These are phyloP conservation scores for Saturnispora ahearnii DNA, from an alignment of 805 yeast species.

Conservation along the genomic window DNA sequence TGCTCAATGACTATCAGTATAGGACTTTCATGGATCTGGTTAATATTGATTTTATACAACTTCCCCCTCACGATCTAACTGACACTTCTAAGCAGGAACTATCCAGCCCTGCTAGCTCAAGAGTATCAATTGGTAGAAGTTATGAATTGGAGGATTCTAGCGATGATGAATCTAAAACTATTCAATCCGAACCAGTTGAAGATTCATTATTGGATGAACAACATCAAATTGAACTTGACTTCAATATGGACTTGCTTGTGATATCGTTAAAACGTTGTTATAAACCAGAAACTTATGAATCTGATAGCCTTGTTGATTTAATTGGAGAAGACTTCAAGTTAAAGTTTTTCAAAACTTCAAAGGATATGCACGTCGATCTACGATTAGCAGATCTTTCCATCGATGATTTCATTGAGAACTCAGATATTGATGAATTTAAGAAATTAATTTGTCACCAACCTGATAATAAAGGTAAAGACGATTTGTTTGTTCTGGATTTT, in stretches of 20 bases:
- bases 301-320: constrained; percentile 65
- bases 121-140: background rate
- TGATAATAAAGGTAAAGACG: constrained; percentile 32
- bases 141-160: constrained; percentile 1
- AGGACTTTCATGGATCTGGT: constrained; percentile 75
- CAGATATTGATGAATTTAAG: constrained; percentile 54
- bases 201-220: constrained; percentile 31
- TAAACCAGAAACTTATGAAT: constrained; percentile 47
- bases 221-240: constrained; percentile 60
- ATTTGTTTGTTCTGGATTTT: constrained; percentile 53
- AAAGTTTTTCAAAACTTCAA: constrained; percentile 48
- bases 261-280: constrained; percentile 61
- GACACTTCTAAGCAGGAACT: background rate
- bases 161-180: background rate
- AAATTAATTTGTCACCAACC: constrained; percentile 60
- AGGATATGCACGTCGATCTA: constrained; percentile 58
- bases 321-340: constrained; percentile 57
- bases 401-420: constrained; percentile 63
- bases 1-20: constrained; percentile 83
- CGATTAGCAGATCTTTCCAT: constrained; percentile 56
- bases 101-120: background rate
- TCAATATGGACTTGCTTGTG: constrained; percentile 56
- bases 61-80: constrained; percentile 39
- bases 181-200: background rate
- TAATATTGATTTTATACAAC: constrained; percentile 51